Base-by-base conservation (phyloP, 495 filamentous ascomycete genomes). In the Aspergillus heteromorphus region DNA sequence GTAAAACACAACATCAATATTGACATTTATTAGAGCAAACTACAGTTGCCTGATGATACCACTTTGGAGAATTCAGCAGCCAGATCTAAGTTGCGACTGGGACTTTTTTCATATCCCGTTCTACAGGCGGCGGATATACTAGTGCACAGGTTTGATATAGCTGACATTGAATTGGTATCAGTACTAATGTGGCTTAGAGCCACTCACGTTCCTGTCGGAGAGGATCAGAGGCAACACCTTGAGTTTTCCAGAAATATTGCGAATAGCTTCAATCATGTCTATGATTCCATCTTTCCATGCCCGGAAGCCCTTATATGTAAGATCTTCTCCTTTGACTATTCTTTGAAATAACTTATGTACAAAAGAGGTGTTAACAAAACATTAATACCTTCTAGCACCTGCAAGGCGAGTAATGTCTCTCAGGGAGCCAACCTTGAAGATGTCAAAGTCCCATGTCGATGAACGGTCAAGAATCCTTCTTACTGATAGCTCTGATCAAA, bases 81-180 rank as follows among this genome's bases (percentile, higher is more conserved):
- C 42, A 82, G 78, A 51, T 65, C 74, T 9, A 79, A 79, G 36
- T 73, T 95, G 50, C 91, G 91, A 63, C 79, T 95, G 11, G 95
- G 93, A n/a, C 78, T 98, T 6, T 95, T 96, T 74, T 93, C 91
- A 9, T 98, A 98, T 64, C 93, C 93, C 13, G 89, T 98, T 19
- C 81, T 98, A 11, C 92, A 97, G 66, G 92, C 93, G 23, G 93
- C 95, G 29, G 93, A 98, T 69, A 89, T 98, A 41, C 80, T 98
- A 20, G 77, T 96, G 13, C 89, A 97, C 65, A 77, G 84, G 86
- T 88, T 63, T 25, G 67, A 36, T 36, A 18, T 41, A 29, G 50
- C 29, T 40, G 45, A 45, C 50, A 19, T 57, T 20, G 40, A 56
- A 40, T 40, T 38, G 14, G 29, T 17, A 2, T 13, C 40, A 21